phyloP scores from a whole-genome alignment of 192 early-diverging fungal species.

The Endogone sp. region DNA sequence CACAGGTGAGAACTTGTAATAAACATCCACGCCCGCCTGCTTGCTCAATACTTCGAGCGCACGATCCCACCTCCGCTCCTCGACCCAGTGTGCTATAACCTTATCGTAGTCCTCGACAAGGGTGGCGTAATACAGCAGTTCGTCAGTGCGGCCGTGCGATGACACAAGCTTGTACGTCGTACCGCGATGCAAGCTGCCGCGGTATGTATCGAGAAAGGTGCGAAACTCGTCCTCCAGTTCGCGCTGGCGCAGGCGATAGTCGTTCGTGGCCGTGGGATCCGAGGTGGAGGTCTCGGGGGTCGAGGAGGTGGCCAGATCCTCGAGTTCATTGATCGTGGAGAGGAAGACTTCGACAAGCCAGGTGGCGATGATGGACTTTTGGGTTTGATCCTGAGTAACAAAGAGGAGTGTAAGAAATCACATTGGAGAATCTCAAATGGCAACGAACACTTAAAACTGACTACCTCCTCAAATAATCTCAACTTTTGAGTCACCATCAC shows the following conservation, averaged over 20 bases:
- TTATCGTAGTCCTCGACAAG: conserved; percentile 85
- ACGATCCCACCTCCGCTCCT: conserved; percentile 66
- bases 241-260: conserved; percentile 54
- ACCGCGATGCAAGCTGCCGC: conserved; percentile 53
- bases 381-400: conserved; percentile 62
- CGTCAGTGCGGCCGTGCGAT: conserved; percentile 81
- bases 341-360: conserved; percentile 92
- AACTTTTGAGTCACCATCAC: neutral
- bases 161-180: conserved; percentile 81
- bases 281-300: conserved; percentile 16
- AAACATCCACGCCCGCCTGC: conserved; percentile 73
- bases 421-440: neutral
- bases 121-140: conserved; percentile 79
- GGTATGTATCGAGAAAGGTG: conserved; percentile 66
- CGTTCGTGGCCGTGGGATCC: conserved; percentile 21
- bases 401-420: neutral
- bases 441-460: neutral
- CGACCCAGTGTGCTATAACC: conserved; percentile 81
- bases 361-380: conserved; percentile 74
- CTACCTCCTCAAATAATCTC: neutral
- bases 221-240: conserved; percentile 68
- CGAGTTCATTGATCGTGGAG: conserved; percentile 65
- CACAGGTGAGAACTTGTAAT: conserved; percentile 84
- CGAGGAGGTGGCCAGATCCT: conserved; percentile 42
- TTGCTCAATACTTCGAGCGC: conserved; percentile 77